These are phyloP conservation scores for Debaryomyces fabryi DNA, from an alignment of 1,139 yeast species.

Conservation along the genomic window DNA sequence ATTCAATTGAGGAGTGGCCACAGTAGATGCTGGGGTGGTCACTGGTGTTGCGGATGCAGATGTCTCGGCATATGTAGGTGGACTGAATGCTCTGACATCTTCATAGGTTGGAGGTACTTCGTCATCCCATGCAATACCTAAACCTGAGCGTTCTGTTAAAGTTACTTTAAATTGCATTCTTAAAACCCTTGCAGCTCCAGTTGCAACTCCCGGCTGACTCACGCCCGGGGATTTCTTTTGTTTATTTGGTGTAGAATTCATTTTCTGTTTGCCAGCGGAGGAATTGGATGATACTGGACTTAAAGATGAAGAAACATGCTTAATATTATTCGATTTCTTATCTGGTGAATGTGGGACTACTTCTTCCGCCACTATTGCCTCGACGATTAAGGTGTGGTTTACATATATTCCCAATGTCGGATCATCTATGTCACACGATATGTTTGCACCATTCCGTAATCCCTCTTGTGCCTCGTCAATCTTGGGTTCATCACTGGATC, in stretches of 20 bases:
- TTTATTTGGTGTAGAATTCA: slow-evolving; percentile 3
- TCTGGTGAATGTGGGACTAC: slow-evolving; percentile 43
- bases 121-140: slow-evolving; percentile 98
- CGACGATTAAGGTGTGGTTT: slow-evolving; percentile 74
- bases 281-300: slow-evolving; percentile 20
- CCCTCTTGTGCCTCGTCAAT: slow-evolving; percentile 30
- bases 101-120: slow-evolving; percentile 97
- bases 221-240: slow-evolving; percentile 13
- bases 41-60: slow-evolving; percentile 27
- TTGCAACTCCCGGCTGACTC: slow-evolving; percentile 66
- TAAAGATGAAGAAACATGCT: slow-evolving; percentile 11
- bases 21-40: slow-evolving; percentile 19
- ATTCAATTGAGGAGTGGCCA: slow-evolving; percentile 17
- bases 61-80: slow-evolving; percentile 69
- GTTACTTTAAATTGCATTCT: slow-evolving; percentile 89
- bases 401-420: slow-evolving; percentile 78
- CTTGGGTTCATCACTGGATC: slow-evolving; percentile 31
- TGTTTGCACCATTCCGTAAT: slow-evolving; percentile 52
- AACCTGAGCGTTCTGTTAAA: slow-evolving; percentile 87
- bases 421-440: slow-evolving; percentile 82
- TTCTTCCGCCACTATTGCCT: slow-evolving; percentile 94
- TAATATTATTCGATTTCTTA: slow-evolving; percentile 14
- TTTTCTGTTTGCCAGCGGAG: slow-evolving; percentile 9
- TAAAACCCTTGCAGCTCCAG: slow-evolving; percentile 92
- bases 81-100: slow-evolving; percentile 78